Percentiles rank a stretch among this genome's conserved stretches.
phyloP scores from a whole-genome alignment of 257 asterid genomes.

The Striga asiatica region DNA sequence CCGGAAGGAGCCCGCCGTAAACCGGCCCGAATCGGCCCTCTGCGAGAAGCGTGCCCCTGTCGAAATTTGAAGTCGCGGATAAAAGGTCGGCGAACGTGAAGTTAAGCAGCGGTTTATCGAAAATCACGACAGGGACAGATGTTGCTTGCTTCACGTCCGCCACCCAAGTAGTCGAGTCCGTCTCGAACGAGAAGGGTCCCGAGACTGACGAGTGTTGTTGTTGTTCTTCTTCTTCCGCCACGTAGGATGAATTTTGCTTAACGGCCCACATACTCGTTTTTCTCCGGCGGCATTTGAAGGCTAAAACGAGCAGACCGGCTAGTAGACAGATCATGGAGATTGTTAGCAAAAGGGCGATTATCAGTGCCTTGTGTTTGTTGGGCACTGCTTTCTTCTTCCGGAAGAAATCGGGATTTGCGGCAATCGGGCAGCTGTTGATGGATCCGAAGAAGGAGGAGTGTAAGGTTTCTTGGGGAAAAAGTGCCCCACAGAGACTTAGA shows the following conservation, averaged over 20 bases:
- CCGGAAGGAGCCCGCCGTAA: conserved; percentile 59
- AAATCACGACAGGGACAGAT: conserved; percentile 58
- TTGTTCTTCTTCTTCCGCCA: conserved; percentile 64
- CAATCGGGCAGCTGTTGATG: conserved; percentile 70
- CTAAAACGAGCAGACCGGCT: conserved; percentile 57
- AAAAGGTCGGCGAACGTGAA: conserved; percentile 72
- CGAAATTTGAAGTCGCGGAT: conserved; percentile 71
- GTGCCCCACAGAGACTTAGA: conserved; percentile 54
- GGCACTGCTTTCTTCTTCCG: conserved; percentile 27
- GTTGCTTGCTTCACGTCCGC: conserved; percentile 81
- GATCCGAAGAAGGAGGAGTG: conserved; percentile 55
- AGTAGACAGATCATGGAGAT: conserved; percentile 69
- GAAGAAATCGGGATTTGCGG: conserved; percentile 67
- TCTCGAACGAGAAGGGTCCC: conserved; percentile 74
- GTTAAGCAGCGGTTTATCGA: conserved; percentile 74
- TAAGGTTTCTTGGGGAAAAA: conserved; percentile 30
- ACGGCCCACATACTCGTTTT: conserved; percentile 54
- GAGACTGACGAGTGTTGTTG: too few relatives aligned
- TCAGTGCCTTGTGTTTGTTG: conserved; percentile 44
- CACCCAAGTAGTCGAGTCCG: conserved; percentile 80
- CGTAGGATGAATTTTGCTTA: conserved; percentile 46
- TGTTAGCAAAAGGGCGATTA: conserved; percentile 60
- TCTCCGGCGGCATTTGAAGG: conserved; percentile 66
- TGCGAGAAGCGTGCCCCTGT: conserved; percentile 60
- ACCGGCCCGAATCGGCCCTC: conserved; percentile 86